Conservation (phyloP, 2,329 filamentous ascomycete genomes). For the Colletotrichum brevisporum region DNA sequence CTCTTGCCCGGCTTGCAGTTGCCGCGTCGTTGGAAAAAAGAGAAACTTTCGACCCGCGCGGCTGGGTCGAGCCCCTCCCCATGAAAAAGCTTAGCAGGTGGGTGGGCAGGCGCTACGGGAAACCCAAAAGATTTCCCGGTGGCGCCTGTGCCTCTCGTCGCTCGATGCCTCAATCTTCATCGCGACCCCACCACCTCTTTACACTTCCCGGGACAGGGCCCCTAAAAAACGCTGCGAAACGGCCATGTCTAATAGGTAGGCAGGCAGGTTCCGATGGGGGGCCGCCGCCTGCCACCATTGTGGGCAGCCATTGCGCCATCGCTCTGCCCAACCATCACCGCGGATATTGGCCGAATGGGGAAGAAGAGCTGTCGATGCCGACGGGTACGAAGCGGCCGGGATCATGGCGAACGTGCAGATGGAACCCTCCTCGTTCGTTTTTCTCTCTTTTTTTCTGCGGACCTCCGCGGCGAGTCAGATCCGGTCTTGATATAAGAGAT, state of each 20-base stretch:
- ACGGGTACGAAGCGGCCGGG: not conserved
- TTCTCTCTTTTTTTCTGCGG: not conserved
- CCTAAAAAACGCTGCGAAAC: conserved; percentile 6
- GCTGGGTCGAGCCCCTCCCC: not conserved
- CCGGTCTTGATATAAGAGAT: not conserved
- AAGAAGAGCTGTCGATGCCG: not conserved
- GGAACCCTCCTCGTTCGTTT: not conserved
- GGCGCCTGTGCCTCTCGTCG: not conserved
- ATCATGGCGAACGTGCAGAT: not conserved
- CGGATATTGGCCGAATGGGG: conserved; percentile 26
- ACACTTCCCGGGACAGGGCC: conserved; percentile 6
- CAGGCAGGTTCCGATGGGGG: conserved; percentile 23
- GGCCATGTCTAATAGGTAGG: conserved; percentile 3
- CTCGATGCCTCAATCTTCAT: not conserved
- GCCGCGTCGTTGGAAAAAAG: conserved; percentile 3
- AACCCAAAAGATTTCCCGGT: not conserved
- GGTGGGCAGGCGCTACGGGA: not conserved
- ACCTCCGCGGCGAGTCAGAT: conserved; percentile 20
- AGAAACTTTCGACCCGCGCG: not conserved
- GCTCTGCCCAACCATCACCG: conserved; percentile 25
- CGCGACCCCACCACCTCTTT: not conserved
- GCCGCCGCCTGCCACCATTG: conserved; percentile 32
- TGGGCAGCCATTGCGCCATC: conserved; percentile 38
- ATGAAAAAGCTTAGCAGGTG: conserved; percentile 20
- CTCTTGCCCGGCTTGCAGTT: not conserved